These are phyloP conservation scores for Fomitopsis palustris DNA, from an alignment of 1,284 basidiomycete genomes.

Conservation along the genomic window DNA sequence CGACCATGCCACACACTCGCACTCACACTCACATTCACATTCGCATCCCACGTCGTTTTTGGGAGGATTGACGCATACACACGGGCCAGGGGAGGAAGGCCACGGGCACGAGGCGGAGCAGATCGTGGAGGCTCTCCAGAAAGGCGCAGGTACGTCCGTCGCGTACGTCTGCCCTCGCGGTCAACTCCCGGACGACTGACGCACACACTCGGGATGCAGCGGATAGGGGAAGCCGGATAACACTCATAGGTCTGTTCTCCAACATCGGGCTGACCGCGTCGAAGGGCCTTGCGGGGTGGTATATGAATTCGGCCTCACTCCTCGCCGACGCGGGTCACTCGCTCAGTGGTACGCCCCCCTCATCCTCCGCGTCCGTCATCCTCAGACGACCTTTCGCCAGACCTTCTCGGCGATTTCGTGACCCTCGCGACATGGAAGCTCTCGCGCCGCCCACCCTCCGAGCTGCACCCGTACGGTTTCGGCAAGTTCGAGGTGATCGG, in stretches of 20 bases:
- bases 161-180: conserved; percentile 5
- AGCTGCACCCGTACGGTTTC: conserved; percentile 83
- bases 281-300: conserved; percentile 87
- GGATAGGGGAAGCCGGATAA: conserved; percentile 82
- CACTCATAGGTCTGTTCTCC: conserved; percentile 80
- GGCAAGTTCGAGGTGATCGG: conserved; percentile 95
- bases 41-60: conserved; percentile 60
- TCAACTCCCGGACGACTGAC: conserved; percentile 5
- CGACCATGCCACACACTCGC: conserved; percentile 18
- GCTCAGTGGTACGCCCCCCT: conserved; percentile 64
- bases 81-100: conserved; percentile 63
- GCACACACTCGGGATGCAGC: conserved; percentile 32
- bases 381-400: conserved; percentile 30
- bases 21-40: conserved; percentile 35
- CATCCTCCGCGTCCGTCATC: conserved; percentile 10
- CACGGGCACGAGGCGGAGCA: conserved; percentile 67
- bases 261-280: conserved; percentile 82
- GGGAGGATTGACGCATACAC: conserved; percentile 46
- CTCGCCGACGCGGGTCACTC: conserved; percentile 96
- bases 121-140: conserved; percentile 61
- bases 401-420: conserved; percentile 89
- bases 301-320: conserved; percentile 86
- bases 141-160: conserved; percentile 54
- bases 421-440: conserved; percentile 91
- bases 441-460: conserved; percentile 76